Percentiles rank a stretch among this genome's conserved stretches.
These are phyloP conservation scores for Cymodocea nodosa DNA, from an alignment of 116 monocot genomes.

Conservation along the genomic window DNA sequence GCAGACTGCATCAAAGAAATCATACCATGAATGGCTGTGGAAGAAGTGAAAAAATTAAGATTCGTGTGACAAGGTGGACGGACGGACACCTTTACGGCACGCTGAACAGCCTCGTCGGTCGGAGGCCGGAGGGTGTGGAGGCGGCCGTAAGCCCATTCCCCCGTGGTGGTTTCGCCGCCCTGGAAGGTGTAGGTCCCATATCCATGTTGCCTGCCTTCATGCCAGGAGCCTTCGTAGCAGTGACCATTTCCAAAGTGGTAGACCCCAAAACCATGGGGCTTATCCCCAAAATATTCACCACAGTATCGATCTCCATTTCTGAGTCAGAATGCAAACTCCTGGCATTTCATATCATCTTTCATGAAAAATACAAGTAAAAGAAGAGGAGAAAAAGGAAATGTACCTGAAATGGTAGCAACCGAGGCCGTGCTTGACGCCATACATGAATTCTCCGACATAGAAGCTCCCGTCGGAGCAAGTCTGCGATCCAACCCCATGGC, in stretches of 20 bases:
- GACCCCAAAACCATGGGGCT: constrained; percentile 80
- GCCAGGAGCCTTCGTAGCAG: constrained; percentile 90
- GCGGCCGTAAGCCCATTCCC: constrained; percentile 67
- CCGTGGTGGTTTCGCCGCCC: constrained; percentile 48
- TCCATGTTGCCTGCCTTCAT: constrained; percentile 82
- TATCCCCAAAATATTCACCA: constrained; percentile 84
- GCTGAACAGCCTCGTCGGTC: constrained; percentile 15
- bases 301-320: constrained; percentile 85
- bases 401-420: constrained; percentile 91
- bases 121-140: constrained; percentile 23
- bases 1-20: constrained; percentile 23
- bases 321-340: too few species aligned
- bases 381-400: background rate
- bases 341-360: too few species aligned
- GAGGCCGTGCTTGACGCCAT: constrained; percentile 92
- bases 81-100: constrained; percentile 38
- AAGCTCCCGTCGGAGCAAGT: constrained; percentile 85
- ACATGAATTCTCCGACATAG: constrained; percentile 80
- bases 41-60: background rate
- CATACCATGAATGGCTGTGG: background rate
- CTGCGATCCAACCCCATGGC: constrained; percentile 83
- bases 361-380: background rate
- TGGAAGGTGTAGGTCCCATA: constrained; percentile 64
- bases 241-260: constrained; percentile 85
- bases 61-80: background rate